Evolutionary conservation across 805 yeast genomes (phyloP), one percentile per base, ranked within the genome.

Genomic region (Pichia deserticola): DNA sequence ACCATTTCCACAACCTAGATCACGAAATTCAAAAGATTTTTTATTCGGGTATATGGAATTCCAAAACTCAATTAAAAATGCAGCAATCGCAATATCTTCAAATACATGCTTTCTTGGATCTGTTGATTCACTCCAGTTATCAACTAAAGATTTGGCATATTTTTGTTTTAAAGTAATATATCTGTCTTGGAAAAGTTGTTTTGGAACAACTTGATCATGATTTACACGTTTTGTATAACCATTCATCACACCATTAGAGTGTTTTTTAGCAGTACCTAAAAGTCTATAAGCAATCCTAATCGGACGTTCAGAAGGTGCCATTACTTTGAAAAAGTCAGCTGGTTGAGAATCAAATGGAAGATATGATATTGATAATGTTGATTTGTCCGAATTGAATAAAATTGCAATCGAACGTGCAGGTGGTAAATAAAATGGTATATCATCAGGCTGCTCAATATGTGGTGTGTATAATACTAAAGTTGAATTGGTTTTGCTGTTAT

Each of bases 1-100:
- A 8, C 98, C 98, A 67, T 92, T 92, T 7, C 98, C 98, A 69
- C 98, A 92, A 0, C 98, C 98, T 48, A 92, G 65, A 68, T 92
- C 98, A 55, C 92, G 75, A 62, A 90, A 92, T 58, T 82, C 83
- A 58, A 85, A 81, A 5, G 68, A 68, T 5, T 62, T 58, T 39
- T 71, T 67, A 35, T 61, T 64, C 34, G 62, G 57, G 46, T 67
- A 73, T 42, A 77, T 73, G 42, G 74, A 70, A 7, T 66, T 66
- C 98, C 98, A 92, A 36, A 87, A 73, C 67, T 88, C 96, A 30
- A 92, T 86, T 53, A 92, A 71, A 58, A 92, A 92, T 0, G 97
- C 96, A 1, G 97, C 97, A 57, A 92, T 90, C 4, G 96, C 95
- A 47, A 92, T 78, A 64, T 92, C 98, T 70, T 92, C 98, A 69